Evolutionary conservation across 2,329 filamentous ascomycete genomes (phyloP), one percentile per base, ranked within the genome.

Genomic region (Phoma sp.): DNA sequence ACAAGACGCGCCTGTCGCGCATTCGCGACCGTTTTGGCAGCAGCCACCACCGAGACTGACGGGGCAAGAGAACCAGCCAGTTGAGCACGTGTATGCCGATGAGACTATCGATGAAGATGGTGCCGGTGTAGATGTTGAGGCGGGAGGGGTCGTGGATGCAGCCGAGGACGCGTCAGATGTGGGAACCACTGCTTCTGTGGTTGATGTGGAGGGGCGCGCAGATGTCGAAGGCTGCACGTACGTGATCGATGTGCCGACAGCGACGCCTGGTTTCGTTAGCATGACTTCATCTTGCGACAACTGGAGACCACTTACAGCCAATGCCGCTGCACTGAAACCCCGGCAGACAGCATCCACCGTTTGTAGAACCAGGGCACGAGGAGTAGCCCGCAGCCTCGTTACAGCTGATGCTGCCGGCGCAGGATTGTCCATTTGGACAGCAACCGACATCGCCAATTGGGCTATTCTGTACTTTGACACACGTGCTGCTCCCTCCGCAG

Each of bases 331-430:
- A 93, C 1, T 83, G 79, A 66, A 85, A 92, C 4, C 88, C 89
- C 0, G 86, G 79, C 9, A 92, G 85, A 69, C 90, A 93, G 68
- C 90, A 93, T 2, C 89, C 90, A 11, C 89, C 89, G 3, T 89
- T 89, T 0, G 87, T 71, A 30, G 82, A 81, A 7, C 83, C 79
- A 0, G 86, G 79, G 68, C 90, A 93, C 43, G 84, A 83, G 9
- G 83, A 83, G 55, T 89, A 86, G 36, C 83, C 86, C 4, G 78
- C 76, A 2, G 80, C 79, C 2, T 71, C 76, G 57, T 81, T 74
- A 60, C 90, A 93, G 0, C 81, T 83, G 5, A 93, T 85, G 1
- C 77, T 76, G 8, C 88, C 87, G 3, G 81, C 82, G 70, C 90
- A 93, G 5, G 72, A 82, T 38, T 79, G 76, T 3, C 89, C 89